phyloP scores from a whole-genome alignment of 129 eudicot species.

The Arctium lappa region DNA sequence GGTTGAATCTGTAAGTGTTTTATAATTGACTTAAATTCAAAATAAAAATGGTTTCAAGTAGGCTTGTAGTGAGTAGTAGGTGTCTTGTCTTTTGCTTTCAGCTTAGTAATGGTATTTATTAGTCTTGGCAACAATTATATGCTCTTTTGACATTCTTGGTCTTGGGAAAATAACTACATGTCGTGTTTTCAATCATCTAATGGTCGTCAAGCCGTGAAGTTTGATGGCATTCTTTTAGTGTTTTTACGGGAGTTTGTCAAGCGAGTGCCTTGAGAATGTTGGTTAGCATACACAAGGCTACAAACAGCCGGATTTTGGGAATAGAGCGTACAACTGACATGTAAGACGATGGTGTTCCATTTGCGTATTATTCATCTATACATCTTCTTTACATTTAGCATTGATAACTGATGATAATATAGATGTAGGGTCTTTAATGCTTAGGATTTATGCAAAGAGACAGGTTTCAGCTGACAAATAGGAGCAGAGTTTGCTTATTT shows the following conservation, averaged over 20 bases:
- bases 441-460: background rate
- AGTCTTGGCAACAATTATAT: too few relatives aligned
- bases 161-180: background rate
- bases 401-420: background rate
- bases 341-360: background rate
- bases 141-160: too few relatives aligned
- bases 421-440: background rate
- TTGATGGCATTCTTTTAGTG: background rate
- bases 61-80: background rate
- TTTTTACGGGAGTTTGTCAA: background rate
- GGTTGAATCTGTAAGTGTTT: constrained; percentile 83
- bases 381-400: background rate
- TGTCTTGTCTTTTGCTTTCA: background rate
- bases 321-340: background rate
- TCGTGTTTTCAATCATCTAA: background rate
- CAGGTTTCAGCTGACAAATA: background rate
- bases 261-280: background rate
- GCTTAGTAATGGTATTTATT: background rate
- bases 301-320: background rate
- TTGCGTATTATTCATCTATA: background rate
- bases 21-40: background rate
- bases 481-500: background rate
- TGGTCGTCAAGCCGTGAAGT: background rate
- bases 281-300: background rate
- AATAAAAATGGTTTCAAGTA: background rate